phyloP scores from a whole-genome alignment of 2,329 filamentous ascomycete species.

The Aspergillus intermedius region DNA sequence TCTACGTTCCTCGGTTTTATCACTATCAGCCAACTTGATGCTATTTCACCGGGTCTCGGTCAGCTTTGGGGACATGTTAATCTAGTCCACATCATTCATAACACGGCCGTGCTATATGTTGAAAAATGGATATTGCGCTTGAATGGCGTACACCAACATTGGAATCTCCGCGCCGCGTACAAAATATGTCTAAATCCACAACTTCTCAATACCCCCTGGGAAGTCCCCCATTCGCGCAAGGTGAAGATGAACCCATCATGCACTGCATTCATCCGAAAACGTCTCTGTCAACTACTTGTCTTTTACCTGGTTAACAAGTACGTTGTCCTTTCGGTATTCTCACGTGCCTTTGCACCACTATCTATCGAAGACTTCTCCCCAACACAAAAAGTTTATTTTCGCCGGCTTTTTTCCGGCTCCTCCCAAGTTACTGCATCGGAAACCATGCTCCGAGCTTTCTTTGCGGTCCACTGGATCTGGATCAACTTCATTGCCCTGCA shows the following conservation, averaged over 20 bases:
- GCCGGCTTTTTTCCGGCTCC: neutral
- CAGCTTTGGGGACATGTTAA: neutral
- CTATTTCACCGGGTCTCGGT: neutral
- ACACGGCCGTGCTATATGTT: neutral
- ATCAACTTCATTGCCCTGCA: neutral
- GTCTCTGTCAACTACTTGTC: neutral
- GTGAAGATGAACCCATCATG: neutral
- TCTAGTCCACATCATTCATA: neutral
- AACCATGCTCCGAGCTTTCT: neutral
- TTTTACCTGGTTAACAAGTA: neutral
- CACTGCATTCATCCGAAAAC: neutral
- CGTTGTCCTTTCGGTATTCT: neutral
- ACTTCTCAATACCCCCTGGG: neutral
- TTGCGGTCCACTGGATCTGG: conserved; percentile 3
- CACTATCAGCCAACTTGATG: neutral
- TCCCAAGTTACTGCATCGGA: neutral
- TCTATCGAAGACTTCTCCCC: neutral
- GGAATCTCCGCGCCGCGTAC: conserved; percentile 1
- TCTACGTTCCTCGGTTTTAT: neutral
- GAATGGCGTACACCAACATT: neutral
- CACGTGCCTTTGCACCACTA: neutral
- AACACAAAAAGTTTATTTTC: neutral
- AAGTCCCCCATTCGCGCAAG: neutral
- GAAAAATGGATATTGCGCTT: neutral
- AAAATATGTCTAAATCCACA: conserved; percentile 3